Percentiles rank a stretch among this genome's conserved stretches.
These are phyloP conservation scores for Xylaria flabelliformis DNA, from an alignment of 495 filamentous ascomycete genomes.

Conservation along the genomic window DNA sequence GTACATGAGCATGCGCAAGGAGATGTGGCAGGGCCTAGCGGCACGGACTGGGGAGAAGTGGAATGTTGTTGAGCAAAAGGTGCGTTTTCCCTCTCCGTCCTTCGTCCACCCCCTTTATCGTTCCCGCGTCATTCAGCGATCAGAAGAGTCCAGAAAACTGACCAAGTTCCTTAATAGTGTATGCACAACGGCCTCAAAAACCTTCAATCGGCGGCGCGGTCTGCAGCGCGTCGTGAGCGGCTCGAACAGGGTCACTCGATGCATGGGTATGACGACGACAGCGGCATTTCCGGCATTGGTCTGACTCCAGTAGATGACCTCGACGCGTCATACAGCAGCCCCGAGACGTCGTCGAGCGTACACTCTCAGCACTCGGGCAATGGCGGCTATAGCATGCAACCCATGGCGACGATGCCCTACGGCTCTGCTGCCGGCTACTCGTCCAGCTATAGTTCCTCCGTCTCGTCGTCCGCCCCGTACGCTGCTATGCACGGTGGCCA, in stretches of 20 bases:
- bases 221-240: conserved; percentile 58
- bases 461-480: conserved; percentile 46
- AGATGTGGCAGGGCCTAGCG: conserved; percentile 74
- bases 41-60: conserved; percentile 70
- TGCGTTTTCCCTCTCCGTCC: conserved; percentile 44
- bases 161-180: conserved; percentile 45
- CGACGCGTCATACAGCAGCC: conserved; percentile 55
- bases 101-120: conserved; percentile 2
- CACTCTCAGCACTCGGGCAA: conserved; percentile 39
- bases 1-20: conserved; percentile 70
- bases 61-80: conserved; percentile 73
- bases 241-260: conserved; percentile 47
- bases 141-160: neutral
- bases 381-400: conserved; percentile 42
- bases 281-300: conserved; percentile 55
- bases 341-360: conserved; percentile 49
- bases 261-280: conserved; percentile 57
- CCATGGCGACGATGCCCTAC: conserved; percentile 32
- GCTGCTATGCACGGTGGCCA: conserved; percentile 47
- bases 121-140: neutral
- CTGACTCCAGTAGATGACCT: conserved; percentile 59
- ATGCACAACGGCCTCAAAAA: conserved; percentile 66
- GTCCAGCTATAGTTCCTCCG: conserved; percentile 43
- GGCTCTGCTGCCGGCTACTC: conserved; percentile 37
- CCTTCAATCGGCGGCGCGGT: conserved; percentile 59